A percentile compares a stretch with the other conserved stretches of the same genome.
phyloP scores from a whole-genome alignment of 805 yeast genomes.

The Lachancea thermotolerans region DNA sequence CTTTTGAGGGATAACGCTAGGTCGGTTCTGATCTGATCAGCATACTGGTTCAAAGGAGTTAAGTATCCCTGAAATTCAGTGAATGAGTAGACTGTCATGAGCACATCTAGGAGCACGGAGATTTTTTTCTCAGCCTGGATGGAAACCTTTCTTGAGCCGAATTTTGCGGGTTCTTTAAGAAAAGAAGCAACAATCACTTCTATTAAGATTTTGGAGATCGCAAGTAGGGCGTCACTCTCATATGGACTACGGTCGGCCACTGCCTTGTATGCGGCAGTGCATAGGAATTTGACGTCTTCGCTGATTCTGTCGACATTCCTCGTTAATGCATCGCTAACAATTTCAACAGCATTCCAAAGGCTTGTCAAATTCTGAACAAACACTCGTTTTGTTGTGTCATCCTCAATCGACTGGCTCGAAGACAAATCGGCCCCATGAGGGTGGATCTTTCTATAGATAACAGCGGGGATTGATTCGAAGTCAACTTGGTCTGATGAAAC shows the following conservation, averaged over 20 bases:
- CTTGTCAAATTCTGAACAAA: constrained; percentile 70
- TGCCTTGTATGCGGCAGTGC: constrained; percentile 38
- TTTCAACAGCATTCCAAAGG: constrained; percentile 64
- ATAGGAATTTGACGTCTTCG: constrained; percentile 48
- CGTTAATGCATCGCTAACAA: constrained; percentile 47
- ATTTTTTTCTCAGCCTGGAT: constrained; percentile 14
- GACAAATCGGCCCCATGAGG: constrained; percentile 36
- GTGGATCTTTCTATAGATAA: constrained; percentile 41
- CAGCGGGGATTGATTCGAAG: constrained; percentile 75
- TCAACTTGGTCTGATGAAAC: constrained; percentile 39
- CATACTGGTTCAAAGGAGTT: constrained; percentile 31
- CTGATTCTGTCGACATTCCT: constrained; percentile 43
- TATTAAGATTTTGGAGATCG: constrained; percentile 36
- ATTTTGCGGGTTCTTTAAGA: constrained; percentile 18
- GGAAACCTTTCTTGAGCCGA: constrained; percentile 11
- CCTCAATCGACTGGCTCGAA: constrained; percentile 70
- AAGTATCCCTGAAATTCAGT: constrained; percentile 24
- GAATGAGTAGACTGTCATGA: constrained; percentile 24
- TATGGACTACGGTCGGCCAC: constrained; percentile 47
- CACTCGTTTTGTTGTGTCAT: constrained; percentile 58
- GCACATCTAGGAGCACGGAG: constrained; percentile 14
- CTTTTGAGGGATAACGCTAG: constrained; percentile 21
- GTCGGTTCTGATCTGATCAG: constrained; percentile 25
- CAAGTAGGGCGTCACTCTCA: constrained; percentile 59
- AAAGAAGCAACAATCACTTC: constrained; percentile 22